Conservation (phyloP, 306 rosid genomes). For the Quercus variabilis region DNA sequence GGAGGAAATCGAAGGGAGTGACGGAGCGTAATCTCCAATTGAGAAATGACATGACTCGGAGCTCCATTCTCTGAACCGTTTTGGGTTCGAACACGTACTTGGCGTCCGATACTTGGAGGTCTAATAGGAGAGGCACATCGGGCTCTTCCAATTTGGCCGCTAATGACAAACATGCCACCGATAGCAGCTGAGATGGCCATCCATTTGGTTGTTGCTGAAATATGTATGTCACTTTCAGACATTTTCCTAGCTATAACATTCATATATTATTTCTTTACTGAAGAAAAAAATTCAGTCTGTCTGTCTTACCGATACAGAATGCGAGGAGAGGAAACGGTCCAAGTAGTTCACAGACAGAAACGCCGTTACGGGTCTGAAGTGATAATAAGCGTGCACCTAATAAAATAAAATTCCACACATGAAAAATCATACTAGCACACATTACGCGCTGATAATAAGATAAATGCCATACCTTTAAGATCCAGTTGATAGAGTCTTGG, state of each 20-base stretch:
- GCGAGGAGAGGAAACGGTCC: constrained; percentile 66
- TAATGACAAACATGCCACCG: constrained; percentile 72
- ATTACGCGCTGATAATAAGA: background rate
- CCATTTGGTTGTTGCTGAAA: constrained; percentile 25
- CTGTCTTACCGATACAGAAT: constrained; percentile 45
- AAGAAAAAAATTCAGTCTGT: too few relatives aligned
- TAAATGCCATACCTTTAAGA: constrained; percentile 41
- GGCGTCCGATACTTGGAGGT: constrained; percentile 57
- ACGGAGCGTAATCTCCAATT: constrained; percentile 69
- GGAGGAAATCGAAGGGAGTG: constrained; percentile 68
- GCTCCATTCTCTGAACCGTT: constrained; percentile 72
- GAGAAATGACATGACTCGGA: constrained; percentile 49
- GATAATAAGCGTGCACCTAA: constrained; percentile 50
- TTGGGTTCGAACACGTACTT: constrained; percentile 50
- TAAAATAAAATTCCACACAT: background rate
- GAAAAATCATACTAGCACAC: background rate
- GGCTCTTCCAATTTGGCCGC: constrained; percentile 86
- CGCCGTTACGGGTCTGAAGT: constrained; percentile 63
- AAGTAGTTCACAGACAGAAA: constrained; percentile 66
- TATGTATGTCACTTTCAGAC: background rate
- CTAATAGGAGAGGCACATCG: constrained; percentile 45
- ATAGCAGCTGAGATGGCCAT: constrained; percentile 71
- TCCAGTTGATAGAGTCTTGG: constrained; percentile 68
- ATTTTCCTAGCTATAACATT: background rate
- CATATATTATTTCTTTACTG: background rate